Evolutionary conservation across 768 basidiomycete species (phyloP).

Genomic region (Suillus ampliporus): DNA sequence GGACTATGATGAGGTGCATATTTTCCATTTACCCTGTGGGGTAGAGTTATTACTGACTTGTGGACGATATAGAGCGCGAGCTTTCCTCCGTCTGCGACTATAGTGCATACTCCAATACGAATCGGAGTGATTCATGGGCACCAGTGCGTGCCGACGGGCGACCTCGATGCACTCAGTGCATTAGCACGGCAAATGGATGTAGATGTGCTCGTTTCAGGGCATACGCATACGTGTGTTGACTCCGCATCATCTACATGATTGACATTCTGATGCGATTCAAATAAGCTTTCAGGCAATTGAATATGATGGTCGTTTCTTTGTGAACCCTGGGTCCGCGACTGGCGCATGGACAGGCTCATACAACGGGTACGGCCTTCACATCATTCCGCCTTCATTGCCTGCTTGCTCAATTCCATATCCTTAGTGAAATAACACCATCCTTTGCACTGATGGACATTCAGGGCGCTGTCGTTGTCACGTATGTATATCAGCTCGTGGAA

Average conservation of each 20-base stretch:
- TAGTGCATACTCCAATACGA: constrained; percentile 83
- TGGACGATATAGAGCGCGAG: constrained; percentile 53
- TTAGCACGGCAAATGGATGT: constrained; percentile 97
- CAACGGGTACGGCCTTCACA: constrained; percentile 14
- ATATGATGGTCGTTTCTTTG: constrained; percentile 89
- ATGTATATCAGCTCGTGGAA: constrained; percentile 94
- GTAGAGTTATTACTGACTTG: neutral
- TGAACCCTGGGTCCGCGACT: constrained; percentile 94
- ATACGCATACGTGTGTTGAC: constrained; percentile 79
- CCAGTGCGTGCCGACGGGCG: constrained; percentile 91
- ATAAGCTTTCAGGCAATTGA: constrained; percentile 94
- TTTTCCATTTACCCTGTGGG: neutral
- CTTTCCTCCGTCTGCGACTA: constrained; percentile 81
- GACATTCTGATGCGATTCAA: neutral
- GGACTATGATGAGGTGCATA: constrained; percentile 91
- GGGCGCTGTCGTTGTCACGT: constrained; percentile 95
- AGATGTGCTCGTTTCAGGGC: constrained; percentile 91
- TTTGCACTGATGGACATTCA: constrained; percentile 99
- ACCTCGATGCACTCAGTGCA: constrained; percentile 86
- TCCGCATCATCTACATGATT: constrained; percentile 3
- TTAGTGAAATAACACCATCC: constrained; percentile 86
- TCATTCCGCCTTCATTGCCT: neutral
- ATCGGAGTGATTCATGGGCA: constrained; percentile 96
- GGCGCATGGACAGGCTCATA: constrained; percentile 85
- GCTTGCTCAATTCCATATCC: neutral